Percentiles rank a stretch among this genome's conserved stretches.
Evolutionary conservation across 768 basidiomycete species (phyloP).

Genomic region (Leccinum aurantiacum): DNA sequence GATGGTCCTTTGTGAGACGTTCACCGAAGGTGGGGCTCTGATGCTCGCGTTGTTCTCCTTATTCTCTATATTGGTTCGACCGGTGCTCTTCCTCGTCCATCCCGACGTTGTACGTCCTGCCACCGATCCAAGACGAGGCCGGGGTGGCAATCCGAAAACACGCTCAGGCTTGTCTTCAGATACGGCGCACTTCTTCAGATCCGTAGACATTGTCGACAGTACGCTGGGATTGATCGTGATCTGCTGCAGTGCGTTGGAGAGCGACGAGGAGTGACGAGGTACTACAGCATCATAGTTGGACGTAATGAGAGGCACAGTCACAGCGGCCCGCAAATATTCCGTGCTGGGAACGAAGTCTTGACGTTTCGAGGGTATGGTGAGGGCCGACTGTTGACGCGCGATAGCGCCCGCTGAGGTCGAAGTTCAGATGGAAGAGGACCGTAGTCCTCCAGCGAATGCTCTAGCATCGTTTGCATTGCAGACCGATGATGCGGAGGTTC

Average conservation of each 20-base stretch:
- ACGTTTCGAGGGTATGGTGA: too few species aligned
- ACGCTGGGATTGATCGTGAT: slow-evolving; percentile 45
- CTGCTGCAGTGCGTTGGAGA: slow-evolving; percentile 35
- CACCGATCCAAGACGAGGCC: slow-evolving; percentile 55
- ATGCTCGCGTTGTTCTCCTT: slow-evolving; percentile 47
- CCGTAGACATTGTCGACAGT: slow-evolving; percentile 21
- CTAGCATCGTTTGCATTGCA: too few species aligned
- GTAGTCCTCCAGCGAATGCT: too few species aligned
- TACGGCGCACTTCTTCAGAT: slow-evolving; percentile 35
- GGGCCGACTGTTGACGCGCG: too few species aligned
- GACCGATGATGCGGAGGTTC: too few species aligned
- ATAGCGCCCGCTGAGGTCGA: too few species aligned
- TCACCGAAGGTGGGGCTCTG: slow-evolving; percentile 8
- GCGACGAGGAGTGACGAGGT: slow-evolving; percentile 20
- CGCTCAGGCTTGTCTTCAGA: slow-evolving; percentile 32
- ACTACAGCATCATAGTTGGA: slow-evolving; percentile 16
- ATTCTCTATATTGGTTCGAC: slow-evolving; percentile 51
- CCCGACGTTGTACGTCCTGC: slow-evolving; percentile 58
- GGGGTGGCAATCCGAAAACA: slow-evolving; percentile 30
- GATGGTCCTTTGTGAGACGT: slow-evolving; percentile 36
- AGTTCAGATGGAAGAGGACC: too few species aligned
- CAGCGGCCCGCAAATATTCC: slow-evolving; percentile 34
- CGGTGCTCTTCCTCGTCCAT: slow-evolving; percentile 61
- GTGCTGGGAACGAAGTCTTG: slow-evolving; percentile 22
- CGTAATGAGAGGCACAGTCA: slow-evolving; percentile 15